These are phyloP conservation scores for Aspergillus texensis DNA, from an alignment of 2,329 filamentous ascomycete genomes.

Conservation along the genomic window DNA sequence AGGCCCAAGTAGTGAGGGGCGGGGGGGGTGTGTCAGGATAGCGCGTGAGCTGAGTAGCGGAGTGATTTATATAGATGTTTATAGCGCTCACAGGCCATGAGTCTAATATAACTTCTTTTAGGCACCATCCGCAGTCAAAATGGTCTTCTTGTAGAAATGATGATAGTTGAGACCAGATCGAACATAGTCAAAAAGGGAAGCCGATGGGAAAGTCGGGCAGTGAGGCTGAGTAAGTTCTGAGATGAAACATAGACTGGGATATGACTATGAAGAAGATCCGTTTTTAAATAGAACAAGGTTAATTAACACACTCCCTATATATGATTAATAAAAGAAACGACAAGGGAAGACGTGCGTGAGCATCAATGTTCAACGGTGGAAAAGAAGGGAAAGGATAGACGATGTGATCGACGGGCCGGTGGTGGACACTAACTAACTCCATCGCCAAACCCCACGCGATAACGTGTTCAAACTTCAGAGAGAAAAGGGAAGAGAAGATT, in stretches of 20 bases:
- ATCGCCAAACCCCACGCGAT: constrained; percentile 12
- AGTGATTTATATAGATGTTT: not conserved
- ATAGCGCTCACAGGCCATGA: not conserved
- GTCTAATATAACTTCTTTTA: not conserved
- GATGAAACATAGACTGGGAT: constrained; percentile 1
- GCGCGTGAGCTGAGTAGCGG: not conserved
- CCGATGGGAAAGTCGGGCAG: not conserved
- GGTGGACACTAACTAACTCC: not conserved
- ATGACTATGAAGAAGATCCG: not conserved
- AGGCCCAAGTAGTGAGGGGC: not conserved
- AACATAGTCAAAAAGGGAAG: not conserved
- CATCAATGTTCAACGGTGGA: not conserved
- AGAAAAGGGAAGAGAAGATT: not conserved
- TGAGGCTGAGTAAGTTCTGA: not conserved
- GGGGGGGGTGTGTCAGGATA: not conserved
- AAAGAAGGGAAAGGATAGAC: not conserved
- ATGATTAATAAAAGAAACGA: not conserved
- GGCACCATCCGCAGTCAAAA: not conserved
- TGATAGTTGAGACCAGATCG: not conserved
- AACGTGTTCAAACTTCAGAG: constrained; percentile 7
- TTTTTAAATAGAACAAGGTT: not conserved
- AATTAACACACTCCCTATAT: not conserved
- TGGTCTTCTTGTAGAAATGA: not conserved
- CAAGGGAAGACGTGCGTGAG: not conserved
- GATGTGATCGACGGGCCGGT: constrained; percentile 4